Conservation (phyloP, 176 grass and related monocot species). For the Juncus effusus region DNA sequence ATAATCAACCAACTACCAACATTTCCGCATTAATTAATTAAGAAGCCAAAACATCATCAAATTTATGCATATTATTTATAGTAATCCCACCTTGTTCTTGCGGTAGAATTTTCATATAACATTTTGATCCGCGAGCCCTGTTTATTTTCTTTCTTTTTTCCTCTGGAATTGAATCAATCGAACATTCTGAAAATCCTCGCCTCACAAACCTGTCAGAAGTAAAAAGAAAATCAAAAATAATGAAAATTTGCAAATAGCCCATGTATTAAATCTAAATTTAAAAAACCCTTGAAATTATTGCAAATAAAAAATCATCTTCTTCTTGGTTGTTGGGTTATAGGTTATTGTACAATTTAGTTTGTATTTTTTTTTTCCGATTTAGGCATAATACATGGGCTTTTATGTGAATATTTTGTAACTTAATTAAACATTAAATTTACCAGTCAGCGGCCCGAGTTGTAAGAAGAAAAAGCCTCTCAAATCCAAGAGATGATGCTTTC, state of each 20-base stretch:
- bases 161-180: slow-evolving; percentile 60
- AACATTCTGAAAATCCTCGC: slow-evolving; percentile 82
- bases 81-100: slow-evolving; percentile 23
- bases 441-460: slow-evolving; percentile 89
- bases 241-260: too few relatives aligned
- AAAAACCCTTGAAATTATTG: too few relatives aligned
- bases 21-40: too few relatives aligned
- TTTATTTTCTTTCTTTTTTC: slow-evolving; percentile 63
- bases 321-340: too few relatives aligned
- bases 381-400: not conserved
- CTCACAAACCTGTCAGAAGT: slow-evolving; percentile 59
- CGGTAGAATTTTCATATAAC: slow-evolving; percentile 72
- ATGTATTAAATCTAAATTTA: too few relatives aligned
- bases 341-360: too few relatives aligned
- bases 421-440: slow-evolving; percentile 40
- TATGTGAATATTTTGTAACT: not conserved
- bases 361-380: too few relatives aligned
- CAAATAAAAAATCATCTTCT: too few relatives aligned
- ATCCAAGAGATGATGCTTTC: slow-evolving; percentile 75
- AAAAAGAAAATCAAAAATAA: too few relatives aligned
- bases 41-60: too few relatives aligned
- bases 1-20: too few relatives aligned
- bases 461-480: slow-evolving; percentile 89
- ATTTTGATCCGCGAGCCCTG: slow-evolving; percentile 78
- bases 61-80: not conserved